Conservation (phyloP, 2,329 filamentous ascomycete genomes). For the Penicillium verrucosum region DNA sequence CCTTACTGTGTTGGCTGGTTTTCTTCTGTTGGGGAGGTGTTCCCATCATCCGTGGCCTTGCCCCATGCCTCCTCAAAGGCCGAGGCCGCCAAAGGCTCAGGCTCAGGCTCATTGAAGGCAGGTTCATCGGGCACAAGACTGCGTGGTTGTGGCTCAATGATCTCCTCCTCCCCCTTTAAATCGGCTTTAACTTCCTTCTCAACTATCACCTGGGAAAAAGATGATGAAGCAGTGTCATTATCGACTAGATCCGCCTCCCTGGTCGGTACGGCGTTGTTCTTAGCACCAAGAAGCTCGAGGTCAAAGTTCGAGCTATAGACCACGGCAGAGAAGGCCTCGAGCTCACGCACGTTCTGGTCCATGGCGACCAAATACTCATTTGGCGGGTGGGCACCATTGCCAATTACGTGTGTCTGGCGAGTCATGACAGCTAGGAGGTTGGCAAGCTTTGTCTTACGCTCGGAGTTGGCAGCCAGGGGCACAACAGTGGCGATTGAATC, state of each 20-base stretch:
- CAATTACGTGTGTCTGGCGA: constrained; percentile 85
- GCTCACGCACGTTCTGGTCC: constrained; percentile 47
- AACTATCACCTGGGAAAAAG: constrained; percentile 22
- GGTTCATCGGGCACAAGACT: neutral
- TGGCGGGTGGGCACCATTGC: constrained; percentile 57
- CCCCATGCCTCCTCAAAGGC: constrained; percentile 39
- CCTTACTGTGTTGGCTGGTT: neutral
- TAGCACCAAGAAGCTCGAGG: constrained; percentile 30
- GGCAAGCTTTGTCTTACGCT: constrained; percentile 69
- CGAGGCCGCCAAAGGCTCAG: constrained; percentile 19
- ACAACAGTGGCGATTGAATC: constrained; percentile 44
- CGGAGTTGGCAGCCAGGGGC: constrained; percentile 29
- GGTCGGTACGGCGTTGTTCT: constrained; percentile 7
- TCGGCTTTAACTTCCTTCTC: constrained; percentile 17
- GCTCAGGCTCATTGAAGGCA: neutral
- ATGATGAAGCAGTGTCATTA: constrained; percentile 8
- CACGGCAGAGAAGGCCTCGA: constrained; percentile 49
- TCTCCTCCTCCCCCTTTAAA: constrained; percentile 1
- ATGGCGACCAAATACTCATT: constrained; percentile 46
- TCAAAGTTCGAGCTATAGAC: constrained; percentile 51
- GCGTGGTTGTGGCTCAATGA: neutral
- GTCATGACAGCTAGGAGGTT: constrained; percentile 87
- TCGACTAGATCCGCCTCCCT: constrained; percentile 5
- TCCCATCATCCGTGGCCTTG: constrained; percentile 33
- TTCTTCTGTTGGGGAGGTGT: constrained; percentile 7